Conservation (phyloP, 352 stramenopile species). For the Phytophthora cajani region DNA sequence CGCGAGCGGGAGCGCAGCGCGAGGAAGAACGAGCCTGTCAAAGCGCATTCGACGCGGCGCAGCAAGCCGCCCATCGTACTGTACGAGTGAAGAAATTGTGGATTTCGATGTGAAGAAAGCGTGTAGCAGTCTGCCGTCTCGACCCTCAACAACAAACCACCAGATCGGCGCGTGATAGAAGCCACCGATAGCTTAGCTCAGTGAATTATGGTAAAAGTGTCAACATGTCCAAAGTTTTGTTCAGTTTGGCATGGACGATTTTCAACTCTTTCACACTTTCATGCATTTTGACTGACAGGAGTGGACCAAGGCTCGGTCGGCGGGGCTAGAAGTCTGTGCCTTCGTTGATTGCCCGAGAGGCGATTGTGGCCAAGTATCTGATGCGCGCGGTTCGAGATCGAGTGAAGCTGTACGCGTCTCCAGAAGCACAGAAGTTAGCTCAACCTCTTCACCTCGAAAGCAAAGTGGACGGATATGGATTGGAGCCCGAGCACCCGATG, state of each 20-base stretch:
- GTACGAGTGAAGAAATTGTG: conserved; percentile 29
- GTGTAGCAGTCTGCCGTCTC: conserved; percentile 21
- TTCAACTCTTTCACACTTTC: no score
- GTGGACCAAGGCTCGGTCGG: no score
- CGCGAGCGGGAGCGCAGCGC: conserved; percentile 25
- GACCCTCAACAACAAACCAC: conserved; percentile 3
- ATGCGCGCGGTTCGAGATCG: no score
- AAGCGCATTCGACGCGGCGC: conserved; percentile 25
- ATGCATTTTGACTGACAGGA: no score
- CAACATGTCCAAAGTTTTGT: conserved; percentile 19
- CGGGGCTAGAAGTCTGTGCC: no score
- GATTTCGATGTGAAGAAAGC: conserved; percentile 19
- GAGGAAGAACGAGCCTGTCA: conserved; percentile 22
- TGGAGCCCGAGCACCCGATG: no score
- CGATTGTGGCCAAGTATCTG: no score
- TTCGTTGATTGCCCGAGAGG: no score
- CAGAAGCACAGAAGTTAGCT: no score
- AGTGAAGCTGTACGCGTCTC: no score
- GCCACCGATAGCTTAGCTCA: conserved; percentile 15
- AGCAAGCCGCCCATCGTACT: conserved; percentile 27
- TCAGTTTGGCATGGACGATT: neutral
- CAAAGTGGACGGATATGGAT: no score
- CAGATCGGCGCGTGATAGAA: conserved; percentile 37
- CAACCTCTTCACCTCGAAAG: no score
- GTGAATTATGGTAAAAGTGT: conserved; percentile 33